These are phyloP conservation scores for Stenocarpella maydis DNA, from an alignment of 2,329 filamentous ascomycete genomes.

Conservation along the genomic window DNA sequence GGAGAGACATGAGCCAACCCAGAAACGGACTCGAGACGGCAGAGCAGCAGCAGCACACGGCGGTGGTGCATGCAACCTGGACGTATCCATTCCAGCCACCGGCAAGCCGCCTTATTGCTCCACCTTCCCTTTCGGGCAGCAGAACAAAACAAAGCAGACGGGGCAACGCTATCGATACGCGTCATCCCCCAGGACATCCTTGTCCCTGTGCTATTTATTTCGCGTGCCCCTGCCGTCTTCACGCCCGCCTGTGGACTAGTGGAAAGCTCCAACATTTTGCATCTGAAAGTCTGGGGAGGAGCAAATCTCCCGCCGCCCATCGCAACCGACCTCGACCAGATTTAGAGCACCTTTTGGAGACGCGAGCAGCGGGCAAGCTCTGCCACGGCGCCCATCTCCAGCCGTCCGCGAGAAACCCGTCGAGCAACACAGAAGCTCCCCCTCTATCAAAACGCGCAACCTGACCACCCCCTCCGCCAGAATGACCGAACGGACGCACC, in stretches of 20 bases:
- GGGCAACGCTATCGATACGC: slow-evolving; percentile 32
- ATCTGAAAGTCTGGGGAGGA: slow-evolving; percentile 33
- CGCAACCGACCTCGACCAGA: background rate
- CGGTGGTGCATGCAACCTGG: background rate
- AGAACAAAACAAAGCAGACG: slow-evolving; percentile 28
- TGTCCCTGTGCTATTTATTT: background rate
- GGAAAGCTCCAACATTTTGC: slow-evolving; percentile 28
- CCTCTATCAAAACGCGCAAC: background rate
- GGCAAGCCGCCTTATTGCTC: slow-evolving; percentile 25
- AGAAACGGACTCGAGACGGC: slow-evolving; percentile 25
- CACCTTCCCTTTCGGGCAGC: slow-evolving; percentile 22
- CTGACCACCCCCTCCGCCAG: background rate
- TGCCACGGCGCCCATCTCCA: background rate
- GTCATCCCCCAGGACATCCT: background rate
- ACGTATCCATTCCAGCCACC: background rate
- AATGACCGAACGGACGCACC: slow-evolving; percentile 55
- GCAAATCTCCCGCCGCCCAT: background rate
- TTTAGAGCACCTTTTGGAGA: background rate
- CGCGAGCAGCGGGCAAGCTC: background rate
- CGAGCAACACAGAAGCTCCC: background rate
- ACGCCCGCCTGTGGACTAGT: slow-evolving; percentile 1
- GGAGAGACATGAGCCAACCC: slow-evolving; percentile 21
- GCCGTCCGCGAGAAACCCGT: background rate
- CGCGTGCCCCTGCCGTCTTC: background rate
- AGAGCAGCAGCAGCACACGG: slow-evolving; percentile 9